phyloP scores from a whole-genome alignment of 139 green algal genomes.

The Coccomyxa sp. region DNA sequence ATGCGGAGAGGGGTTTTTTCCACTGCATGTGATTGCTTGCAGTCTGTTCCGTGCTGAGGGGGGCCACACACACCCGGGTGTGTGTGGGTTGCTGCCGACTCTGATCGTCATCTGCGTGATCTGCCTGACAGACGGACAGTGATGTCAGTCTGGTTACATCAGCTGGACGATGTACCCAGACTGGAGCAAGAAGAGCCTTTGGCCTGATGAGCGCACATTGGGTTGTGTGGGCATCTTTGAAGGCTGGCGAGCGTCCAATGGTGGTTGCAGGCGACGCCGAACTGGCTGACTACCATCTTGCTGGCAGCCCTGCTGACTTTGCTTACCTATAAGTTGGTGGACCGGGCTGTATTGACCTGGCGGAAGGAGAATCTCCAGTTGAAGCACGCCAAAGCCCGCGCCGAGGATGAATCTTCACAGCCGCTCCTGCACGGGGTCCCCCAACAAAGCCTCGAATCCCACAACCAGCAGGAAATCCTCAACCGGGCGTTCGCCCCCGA shows the following conservation, averaged over 20 bases:
- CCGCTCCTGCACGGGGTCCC: background rate
- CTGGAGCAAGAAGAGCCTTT: no score
- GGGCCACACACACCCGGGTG: no score
- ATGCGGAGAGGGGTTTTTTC: background rate
- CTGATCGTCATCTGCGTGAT: no score
- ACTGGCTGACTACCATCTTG: constrained; percentile 39
- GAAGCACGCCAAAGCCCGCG: background rate
- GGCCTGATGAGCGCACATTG: no score
- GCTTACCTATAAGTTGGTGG: constrained; percentile 32
- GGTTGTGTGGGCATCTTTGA: no score
- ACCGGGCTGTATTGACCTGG: constrained; percentile 10
- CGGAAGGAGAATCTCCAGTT: background rate
- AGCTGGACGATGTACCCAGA: no score
- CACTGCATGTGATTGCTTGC: no score
- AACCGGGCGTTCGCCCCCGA: background rate
- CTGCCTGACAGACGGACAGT: no score
- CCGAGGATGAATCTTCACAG: background rate
- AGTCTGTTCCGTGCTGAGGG: no score
- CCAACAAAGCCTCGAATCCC: background rate
- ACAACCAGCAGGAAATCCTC: background rate
- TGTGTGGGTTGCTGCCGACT: no score
- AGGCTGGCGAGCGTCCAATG: background rate
- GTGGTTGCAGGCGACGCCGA: constrained; percentile 36
- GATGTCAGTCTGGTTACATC: no score
- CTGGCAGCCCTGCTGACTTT: constrained; percentile 37